Evolutionary conservation across 2,329 filamentous ascomycete species (phyloP), one percentile per base, ranked within the genome.

Genomic region (Mycogone perniciosa): DNA sequence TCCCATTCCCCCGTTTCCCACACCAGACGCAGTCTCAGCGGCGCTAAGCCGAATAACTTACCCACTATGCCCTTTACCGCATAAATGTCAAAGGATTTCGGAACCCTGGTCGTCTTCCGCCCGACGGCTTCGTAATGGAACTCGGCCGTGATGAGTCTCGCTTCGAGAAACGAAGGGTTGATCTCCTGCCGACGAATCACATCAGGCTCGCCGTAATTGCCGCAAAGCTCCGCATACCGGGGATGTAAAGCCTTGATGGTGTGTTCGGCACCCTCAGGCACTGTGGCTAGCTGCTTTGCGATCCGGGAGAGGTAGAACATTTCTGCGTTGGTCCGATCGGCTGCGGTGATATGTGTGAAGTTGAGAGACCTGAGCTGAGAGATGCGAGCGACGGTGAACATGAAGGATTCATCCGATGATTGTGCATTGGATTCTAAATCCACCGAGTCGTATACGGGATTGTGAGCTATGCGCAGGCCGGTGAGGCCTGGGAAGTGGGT

Each of bases 1-100:
- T 96, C 89, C 82, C 86, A 89, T 67, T 96, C 91, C 20, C 89
- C 88, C 7, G 90, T 96, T 71, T 96, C 89, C 86, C 89, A 95
- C 1, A 93, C 71, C 44, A 97, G 67, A 38, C 75, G 77, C 54
- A 92, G 71, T 39, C 70, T 70, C 55, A 89, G 73, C 0, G 89
- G 86, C 43, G 76, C 69, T 8, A 87, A 59, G 1, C 70, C 74
- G 60, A 95, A 89, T n/a, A 85, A 65, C 57, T 80, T 84, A 0
- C 84, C 86, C 0, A 89, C 85, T 7, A 95, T 75, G 0, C 88
- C 87, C 63, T 93, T 87, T 11, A 96, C 79, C 3, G 83, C 79
- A 60, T 96, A 97, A 5, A 91, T 81, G 58, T 91, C 86, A 61
- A 87, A 85, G 0, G 84, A 82, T 60, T 81, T 86, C 0, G 92